phyloP scores from a whole-genome alignment of 1,284 basidiomycete genomes.

The Inonotus obliquus region DNA sequence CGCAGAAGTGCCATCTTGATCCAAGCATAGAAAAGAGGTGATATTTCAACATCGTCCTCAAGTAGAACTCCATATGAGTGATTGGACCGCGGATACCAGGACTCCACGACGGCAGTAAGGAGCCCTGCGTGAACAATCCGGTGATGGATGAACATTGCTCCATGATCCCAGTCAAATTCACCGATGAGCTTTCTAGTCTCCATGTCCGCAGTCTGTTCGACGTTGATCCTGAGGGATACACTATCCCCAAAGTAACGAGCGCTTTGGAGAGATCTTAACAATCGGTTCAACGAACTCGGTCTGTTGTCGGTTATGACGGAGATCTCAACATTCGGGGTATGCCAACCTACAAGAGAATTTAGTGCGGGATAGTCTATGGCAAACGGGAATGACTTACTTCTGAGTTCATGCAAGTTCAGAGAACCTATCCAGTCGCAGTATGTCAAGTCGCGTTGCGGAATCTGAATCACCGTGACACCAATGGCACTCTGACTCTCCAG shows the following conservation, averaged over 20 bases:
- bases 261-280: conserved; percentile 56
- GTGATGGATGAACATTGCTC: conserved; percentile 55
- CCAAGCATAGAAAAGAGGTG: conserved; percentile 81
- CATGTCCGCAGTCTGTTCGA: conserved; percentile 68
- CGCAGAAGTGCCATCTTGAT: conserved; percentile 67
- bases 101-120: conserved; percentile 76
- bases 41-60: conserved; percentile 81
- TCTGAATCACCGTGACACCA: conserved; percentile 35
- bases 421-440: conserved; percentile 64
- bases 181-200: conserved; percentile 52
- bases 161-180: conserved; percentile 55
- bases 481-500: conserved; percentile 16
- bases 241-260: conserved; percentile 67
- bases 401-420: conserved; percentile 50
- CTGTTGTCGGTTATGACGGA: conserved; percentile 74
- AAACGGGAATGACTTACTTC: conserved; percentile 35
- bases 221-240: conserved; percentile 58
- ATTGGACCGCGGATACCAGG: conserved; percentile 75
- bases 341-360: conserved; percentile 55
- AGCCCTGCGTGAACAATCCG: conserved; percentile 72
- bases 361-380: background rate
- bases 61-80: conserved; percentile 74
- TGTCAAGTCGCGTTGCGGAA: conserved; percentile 49
- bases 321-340: conserved; percentile 60
- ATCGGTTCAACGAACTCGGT: conserved; percentile 62